Percentiles rank a stretch among this genome's conserved stretches.
Evolutionary conservation across 2,329 filamentous ascomycete genomes (phyloP).

Genomic region (Nemania bipapillata): DNA sequence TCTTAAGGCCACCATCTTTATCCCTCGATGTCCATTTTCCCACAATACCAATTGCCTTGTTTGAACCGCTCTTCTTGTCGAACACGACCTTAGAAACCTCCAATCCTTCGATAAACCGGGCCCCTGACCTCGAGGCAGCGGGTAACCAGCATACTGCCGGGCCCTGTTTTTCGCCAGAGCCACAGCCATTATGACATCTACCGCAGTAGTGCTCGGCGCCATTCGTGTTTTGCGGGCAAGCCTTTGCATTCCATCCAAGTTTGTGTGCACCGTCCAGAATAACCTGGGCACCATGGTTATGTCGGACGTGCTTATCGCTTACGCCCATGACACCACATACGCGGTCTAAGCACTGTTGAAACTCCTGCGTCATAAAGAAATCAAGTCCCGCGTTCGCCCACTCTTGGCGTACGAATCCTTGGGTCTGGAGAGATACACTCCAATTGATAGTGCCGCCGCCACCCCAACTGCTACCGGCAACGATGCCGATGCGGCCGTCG

Average conservation of each 20-base stretch:
- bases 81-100: slow-evolving; percentile 68
- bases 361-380: slow-evolving; percentile 72
- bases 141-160: slow-evolving; percentile 74
- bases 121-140: slow-evolving; percentile 73
- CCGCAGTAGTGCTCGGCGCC: slow-evolving; percentile 71
- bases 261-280: slow-evolving; percentile 73
- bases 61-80: slow-evolving; percentile 60
- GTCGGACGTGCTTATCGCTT: slow-evolving; percentile 58
- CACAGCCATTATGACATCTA: slow-evolving; percentile 56
- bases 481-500: slow-evolving; percentile 63
- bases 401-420: slow-evolving; percentile 72
- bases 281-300: slow-evolving; percentile 71
- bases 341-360: slow-evolving; percentile 67
- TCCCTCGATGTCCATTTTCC: slow-evolving; percentile 82
- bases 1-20: slow-evolving; percentile 66
- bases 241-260: slow-evolving; percentile 70
- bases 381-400: slow-evolving; percentile 71
- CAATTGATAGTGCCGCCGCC: slow-evolving; percentile 79
- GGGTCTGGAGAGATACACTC: slow-evolving; percentile 64
- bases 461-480: slow-evolving; percentile 74
- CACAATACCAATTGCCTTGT: slow-evolving; percentile 74
- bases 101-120: slow-evolving; percentile 76
- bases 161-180: slow-evolving; percentile 72
- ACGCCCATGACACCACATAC: slow-evolving; percentile 54
- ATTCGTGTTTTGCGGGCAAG: slow-evolving; percentile 75